Evolutionary conservation across 2,329 filamentous ascomycete species (phyloP).

Genomic region (Aspergillus neoniger): DNA sequence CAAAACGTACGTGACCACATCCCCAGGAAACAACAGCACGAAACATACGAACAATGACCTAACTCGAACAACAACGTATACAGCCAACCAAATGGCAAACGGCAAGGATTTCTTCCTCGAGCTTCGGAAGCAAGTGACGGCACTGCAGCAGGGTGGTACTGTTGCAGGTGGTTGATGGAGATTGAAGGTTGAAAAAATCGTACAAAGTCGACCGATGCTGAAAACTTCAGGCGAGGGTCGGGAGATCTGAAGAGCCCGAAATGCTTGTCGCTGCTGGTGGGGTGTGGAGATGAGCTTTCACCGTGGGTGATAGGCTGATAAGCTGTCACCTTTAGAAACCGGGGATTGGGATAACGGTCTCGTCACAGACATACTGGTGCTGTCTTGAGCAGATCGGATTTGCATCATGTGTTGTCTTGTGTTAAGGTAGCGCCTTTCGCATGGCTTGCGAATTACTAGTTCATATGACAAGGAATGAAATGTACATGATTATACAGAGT

Average conservation of each 20-base stretch:
- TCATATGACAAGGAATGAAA: not conserved
- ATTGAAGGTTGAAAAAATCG: not conserved
- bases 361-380: not conserved
- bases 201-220: conserved; percentile 8
- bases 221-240: not conserved
- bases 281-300: not conserved
- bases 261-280: not conserved
- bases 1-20: conserved; percentile 42
- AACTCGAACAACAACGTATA: conserved; percentile 4
- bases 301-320: conserved; percentile 18
- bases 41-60: conserved; percentile 1
- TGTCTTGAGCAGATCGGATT: not conserved
- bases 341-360: not conserved
- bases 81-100: conserved; percentile 51
- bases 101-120: conserved; percentile 54
- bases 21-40: not conserved
- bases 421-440: not conserved
- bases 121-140: conserved; percentile 49
- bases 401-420: not conserved
- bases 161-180: conserved; percentile 37
- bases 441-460: conserved; percentile 2
- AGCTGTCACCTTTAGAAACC: conserved; percentile 7
- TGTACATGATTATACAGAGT: not conserved
- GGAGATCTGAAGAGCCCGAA: not conserved
- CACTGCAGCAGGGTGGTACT: conserved; percentile 40